These are phyloP conservation scores for Urochloa ruziziensis DNA, from an alignment of 176 grass and related monocot genomes.

Conservation along the genomic window DNA sequence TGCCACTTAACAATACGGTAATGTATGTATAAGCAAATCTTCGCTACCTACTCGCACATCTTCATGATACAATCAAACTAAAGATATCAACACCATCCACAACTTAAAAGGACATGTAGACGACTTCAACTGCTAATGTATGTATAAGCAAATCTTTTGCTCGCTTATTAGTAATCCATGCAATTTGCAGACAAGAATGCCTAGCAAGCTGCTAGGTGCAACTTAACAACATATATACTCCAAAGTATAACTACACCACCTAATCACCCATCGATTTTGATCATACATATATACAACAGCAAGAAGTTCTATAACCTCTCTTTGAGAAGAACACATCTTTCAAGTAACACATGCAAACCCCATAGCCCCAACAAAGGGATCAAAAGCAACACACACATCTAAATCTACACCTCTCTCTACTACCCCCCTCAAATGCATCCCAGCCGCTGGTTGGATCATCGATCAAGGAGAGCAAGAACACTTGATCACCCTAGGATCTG, in stretches of 20 bases:
- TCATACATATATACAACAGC: conserved; percentile 8
- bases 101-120: background rate
- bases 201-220: background rate
- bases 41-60: background rate
- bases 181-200: background rate
- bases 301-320: conserved; percentile 24
- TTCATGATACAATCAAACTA: background rate
- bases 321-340: conserved; percentile 25
- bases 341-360: conserved; percentile 24
- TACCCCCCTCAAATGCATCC: background rate
- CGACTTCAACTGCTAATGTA: background rate
- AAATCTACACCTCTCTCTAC: conserved; percentile 2
- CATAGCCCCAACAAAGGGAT: background rate
- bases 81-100: background rate
- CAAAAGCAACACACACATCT: background rate
- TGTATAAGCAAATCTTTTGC: background rate
- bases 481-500: conserved; percentile 9
- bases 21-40: background rate
- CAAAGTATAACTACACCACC: background rate
- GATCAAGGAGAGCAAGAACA: background rate
- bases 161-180: background rate
- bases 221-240: background rate
- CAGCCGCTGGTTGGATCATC: conserved; percentile 1
- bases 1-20: background rate
- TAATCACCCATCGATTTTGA: background rate